Conservation (phyloP, 1,139 yeast species). For the Zygosaccharomyces pseudobailii region DNA sequence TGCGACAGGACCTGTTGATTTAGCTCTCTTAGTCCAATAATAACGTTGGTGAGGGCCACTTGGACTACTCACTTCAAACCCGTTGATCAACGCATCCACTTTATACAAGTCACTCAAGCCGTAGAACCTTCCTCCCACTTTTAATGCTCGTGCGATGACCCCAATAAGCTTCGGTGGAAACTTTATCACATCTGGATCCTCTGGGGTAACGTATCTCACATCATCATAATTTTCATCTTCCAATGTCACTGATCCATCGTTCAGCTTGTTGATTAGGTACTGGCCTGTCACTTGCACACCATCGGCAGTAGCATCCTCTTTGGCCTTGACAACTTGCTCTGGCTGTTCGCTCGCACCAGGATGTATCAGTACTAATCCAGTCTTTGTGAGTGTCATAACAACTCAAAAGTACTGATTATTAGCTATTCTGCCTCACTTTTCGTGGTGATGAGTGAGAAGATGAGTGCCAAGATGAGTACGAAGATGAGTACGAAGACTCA, state of each 20-base stretch:
- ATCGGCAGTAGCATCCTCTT: constrained; percentile 31
- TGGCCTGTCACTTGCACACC: constrained; percentile 25
- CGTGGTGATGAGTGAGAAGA: background rate
- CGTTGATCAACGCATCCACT: constrained; percentile 32
- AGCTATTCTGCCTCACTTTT: background rate
- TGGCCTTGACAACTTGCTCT: constrained; percentile 40
- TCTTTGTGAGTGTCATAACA: constrained; percentile 23
- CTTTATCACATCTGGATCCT: constrained; percentile 31
- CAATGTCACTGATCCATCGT: constrained; percentile 51
- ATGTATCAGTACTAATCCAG: constrained; percentile 54
- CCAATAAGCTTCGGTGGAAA: constrained; percentile 31
- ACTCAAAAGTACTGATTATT: background rate
- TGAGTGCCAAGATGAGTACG: no score
- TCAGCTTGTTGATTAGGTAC: constrained; percentile 61
- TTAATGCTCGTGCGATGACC: constrained; percentile 22
- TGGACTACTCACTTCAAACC: constrained; percentile 23
- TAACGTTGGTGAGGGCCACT: constrained; percentile 11
- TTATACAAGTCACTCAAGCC: constrained; percentile 31
- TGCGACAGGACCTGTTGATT: constrained; percentile 7
- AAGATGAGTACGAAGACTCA: background rate
- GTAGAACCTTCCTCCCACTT: constrained; percentile 22
- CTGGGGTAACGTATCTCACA: constrained; percentile 59
- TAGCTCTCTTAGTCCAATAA: constrained; percentile 27
- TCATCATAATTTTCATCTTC: constrained; percentile 42
- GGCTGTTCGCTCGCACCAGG: constrained; percentile 70